Base-by-base conservation (phyloP, 1,284 basidiomycete species). In the Cutaneotrichosporon cutaneum region DNA sequence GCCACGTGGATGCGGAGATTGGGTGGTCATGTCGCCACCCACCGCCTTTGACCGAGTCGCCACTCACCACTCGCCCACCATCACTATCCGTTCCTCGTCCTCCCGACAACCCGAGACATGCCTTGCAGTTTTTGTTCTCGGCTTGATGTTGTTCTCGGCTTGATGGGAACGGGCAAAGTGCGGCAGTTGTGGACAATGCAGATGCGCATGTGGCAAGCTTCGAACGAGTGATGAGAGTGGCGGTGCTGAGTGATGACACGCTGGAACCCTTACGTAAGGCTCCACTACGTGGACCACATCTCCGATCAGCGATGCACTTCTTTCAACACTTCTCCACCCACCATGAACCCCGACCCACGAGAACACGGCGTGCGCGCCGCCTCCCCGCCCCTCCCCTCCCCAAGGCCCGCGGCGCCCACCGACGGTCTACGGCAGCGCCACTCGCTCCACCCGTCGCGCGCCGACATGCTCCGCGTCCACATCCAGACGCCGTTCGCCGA, bases 401-500 rank as follows among this genome's bases (percentile, higher is more conserved):
- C 33, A 9, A 30, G 30, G 42, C 18, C 59, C 45, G 24, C 60
- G 4, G 42, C 42, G 21, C 50, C 21, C 45, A 16, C 30, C 11
- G 55, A 62, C 47, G 56, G 55, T 27, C 58, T 62, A 14, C 56
- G 55, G 24, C 56, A 50, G n/a, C 58, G 59, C 33, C 56, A 33
- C 45, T 16, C 56, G 24, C 22, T 51, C 21, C 33, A 30, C 35
- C 39, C 18, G 33, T 33, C 42, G 13, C 22, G 42, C 35, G 50
- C 27, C 21, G 39, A 44, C 54, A 50, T 35, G 22, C 60, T 75
- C 10, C 44, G 70, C 21, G 64, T 78, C 14, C 65, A 66, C 14
- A 65, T 78, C 14, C 66, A 68, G 33, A 73, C 72, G 8, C 75
- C 76, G 0, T 69, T 65, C 52, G 68, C 66, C 10, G 74, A 76